phyloP scores from a whole-genome alignment of 306 rosid species.

The Cucurbita moschata region DNA sequence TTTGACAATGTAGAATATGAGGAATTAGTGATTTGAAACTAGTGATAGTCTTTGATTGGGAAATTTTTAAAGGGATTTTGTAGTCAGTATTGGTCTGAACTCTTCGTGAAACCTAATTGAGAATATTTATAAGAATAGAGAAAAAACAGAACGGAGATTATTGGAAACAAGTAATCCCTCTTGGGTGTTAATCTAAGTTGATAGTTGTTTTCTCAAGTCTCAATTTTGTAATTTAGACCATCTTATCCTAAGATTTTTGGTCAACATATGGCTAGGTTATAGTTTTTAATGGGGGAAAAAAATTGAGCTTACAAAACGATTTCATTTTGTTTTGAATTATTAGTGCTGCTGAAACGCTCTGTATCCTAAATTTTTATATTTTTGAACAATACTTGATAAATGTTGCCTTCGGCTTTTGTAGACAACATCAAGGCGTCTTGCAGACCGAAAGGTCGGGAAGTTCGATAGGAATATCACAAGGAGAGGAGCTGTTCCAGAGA shows the following conservation, averaged over 20 bases:
- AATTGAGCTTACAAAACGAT: neutral
- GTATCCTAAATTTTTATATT: neutral
- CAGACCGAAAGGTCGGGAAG: conserved; percentile 79
- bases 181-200: neutral
- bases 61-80: neutral
- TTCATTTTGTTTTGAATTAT: neutral
- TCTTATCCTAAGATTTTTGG: neutral
- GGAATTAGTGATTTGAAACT: neutral
- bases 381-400: conserved; percentile 8
- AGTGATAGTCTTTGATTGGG: neutral
- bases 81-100: neutral
- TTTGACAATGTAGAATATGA: neutral
- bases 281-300: neutral
- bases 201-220: neutral
- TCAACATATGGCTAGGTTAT: neutral
- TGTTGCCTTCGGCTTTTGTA: conserved; percentile 7
- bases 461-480: conserved; percentile 80
- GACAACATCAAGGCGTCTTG: conserved; percentile 94
- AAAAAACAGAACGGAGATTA: neutral
- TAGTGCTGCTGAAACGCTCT: neutral
- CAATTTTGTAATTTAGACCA: neutral
- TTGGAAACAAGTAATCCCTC: neutral
- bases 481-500: conserved; percentile 89
- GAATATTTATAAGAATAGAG: neutral
- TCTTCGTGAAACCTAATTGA: neutral